phyloP scores from a whole-genome alignment of 2,329 filamentous ascomycete species.

The Xylaria sp. region DNA sequence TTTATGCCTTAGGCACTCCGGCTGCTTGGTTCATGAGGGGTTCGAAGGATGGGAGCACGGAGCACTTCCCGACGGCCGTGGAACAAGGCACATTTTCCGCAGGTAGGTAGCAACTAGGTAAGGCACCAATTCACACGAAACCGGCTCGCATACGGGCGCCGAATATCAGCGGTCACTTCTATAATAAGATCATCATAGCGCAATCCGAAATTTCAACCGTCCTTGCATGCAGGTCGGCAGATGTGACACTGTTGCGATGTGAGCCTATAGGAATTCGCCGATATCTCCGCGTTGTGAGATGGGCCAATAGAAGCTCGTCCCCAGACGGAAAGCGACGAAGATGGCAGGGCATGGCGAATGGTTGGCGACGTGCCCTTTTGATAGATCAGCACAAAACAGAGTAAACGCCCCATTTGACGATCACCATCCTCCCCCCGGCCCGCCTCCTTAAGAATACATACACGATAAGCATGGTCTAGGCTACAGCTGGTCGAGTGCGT shows the following conservation, averaged over 20 bases:
- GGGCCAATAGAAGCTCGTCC: slow-evolving; percentile 15
- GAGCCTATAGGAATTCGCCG: slow-evolving; percentile 19
- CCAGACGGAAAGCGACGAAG: neutral
- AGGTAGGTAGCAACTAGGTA: too few relatives aligned
- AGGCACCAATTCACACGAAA: neutral
- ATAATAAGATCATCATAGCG: slow-evolving; percentile 6
- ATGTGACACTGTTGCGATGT: slow-evolving; percentile 8
- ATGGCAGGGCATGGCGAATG: slow-evolving; percentile 3
- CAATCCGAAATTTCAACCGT: slow-evolving; percentile 2
- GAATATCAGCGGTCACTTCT: neutral
- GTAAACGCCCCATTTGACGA: slow-evolving; percentile 22
- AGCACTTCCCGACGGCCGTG: neutral
- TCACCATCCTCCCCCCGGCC: slow-evolving; percentile 19
- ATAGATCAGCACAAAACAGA: slow-evolving; percentile 23
- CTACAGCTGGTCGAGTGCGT: slow-evolving; percentile 8
- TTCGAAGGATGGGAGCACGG: neutral
- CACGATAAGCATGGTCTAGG: slow-evolving; percentile 26
- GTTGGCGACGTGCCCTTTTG: slow-evolving; percentile 12
- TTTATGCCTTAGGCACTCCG: neutral
- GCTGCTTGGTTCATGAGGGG: neutral
- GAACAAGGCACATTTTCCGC: neutral
- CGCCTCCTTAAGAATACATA: slow-evolving; percentile 8
- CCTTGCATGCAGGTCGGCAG: slow-evolving; percentile 15
- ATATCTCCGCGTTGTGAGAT: slow-evolving; percentile 21
- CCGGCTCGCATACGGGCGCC: neutral